These are phyloP conservation scores for Geranomyces variabilis DNA, from an alignment of 192 early-diverging fungal genomes.

Conservation along the genomic window DNA sequence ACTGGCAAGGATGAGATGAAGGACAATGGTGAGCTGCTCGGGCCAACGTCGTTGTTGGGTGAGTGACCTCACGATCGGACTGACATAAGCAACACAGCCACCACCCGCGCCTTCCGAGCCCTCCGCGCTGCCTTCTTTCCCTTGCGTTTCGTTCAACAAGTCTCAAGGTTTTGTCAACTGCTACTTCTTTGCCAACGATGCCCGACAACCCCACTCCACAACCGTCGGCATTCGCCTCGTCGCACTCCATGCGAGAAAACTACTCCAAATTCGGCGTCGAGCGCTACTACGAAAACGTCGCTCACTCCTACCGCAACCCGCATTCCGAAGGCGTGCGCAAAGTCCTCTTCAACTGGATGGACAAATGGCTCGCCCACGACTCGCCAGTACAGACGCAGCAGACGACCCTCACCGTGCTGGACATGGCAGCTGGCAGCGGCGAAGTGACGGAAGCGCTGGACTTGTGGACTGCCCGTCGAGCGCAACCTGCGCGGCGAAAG, in stretches of 20 bases:
- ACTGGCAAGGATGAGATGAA: too few species aligned
- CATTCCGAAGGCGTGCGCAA: conserved; percentile 21
- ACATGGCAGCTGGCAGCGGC: conserved; percentile 31
- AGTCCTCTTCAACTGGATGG: conserved; percentile 22
- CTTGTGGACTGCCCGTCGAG: neutral
- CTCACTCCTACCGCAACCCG: conserved; percentile 27
- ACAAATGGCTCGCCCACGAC: conserved; percentile 10
- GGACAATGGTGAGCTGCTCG: too few species aligned
- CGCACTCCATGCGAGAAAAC: conserved; percentile 30
- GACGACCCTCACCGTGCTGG: conserved; percentile 19
- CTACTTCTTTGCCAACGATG: too few species aligned
- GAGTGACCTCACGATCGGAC: too few species aligned
- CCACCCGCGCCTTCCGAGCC: too few species aligned
- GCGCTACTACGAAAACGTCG: conserved; percentile 27
- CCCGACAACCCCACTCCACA: neutral
- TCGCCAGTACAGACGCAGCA: neutral
- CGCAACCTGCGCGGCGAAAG: too few species aligned
- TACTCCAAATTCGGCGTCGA: conserved; percentile 25
- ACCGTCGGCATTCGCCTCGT: conserved; percentile 1
- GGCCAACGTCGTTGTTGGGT: too few species aligned
- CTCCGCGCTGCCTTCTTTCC: too few species aligned
- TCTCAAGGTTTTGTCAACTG: too few species aligned
- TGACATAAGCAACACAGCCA: too few species aligned
- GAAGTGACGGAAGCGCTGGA: conserved; percentile 18
- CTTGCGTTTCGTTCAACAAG: too few species aligned